Percentiles rank a stretch among this genome's conserved stretches.
These are phyloP conservation scores for Adansonia grandidieri DNA, from an alignment of 441 rosid species.

Conservation along the genomic window DNA sequence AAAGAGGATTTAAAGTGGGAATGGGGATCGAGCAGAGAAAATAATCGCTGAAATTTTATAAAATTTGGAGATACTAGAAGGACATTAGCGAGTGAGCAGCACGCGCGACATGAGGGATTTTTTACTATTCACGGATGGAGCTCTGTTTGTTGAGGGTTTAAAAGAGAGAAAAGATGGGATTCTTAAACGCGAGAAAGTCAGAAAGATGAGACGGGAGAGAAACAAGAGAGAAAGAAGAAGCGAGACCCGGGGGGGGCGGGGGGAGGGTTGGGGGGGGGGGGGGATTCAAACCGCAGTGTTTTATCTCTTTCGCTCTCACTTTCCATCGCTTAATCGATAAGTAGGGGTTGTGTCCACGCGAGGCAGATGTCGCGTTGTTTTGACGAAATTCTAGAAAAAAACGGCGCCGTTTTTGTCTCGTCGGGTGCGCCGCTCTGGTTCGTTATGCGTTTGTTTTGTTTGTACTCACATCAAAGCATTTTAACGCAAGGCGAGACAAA, in stretches of 20 bases:
- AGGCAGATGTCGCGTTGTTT: background rate
- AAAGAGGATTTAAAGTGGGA: constrained; percentile 15
- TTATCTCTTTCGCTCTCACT: constrained; percentile 33
- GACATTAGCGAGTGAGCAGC: constrained; percentile 14
- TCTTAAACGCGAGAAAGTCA: background rate
- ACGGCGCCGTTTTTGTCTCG: too few relatives aligned
- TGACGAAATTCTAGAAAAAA: too few relatives aligned
- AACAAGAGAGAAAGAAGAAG: background rate
- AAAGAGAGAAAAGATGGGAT: background rate
- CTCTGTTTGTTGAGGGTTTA: constrained; percentile 21
- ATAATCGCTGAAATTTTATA: background rate
- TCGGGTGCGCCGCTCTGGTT: too few relatives aligned
- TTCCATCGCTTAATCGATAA: background rate
- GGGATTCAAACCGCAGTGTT: constrained; percentile 41
- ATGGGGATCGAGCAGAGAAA: constrained; percentile 24
- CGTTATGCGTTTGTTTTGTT: too few relatives aligned
- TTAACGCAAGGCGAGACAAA: too few relatives aligned
- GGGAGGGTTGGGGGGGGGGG: too few relatives aligned
- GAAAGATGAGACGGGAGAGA: background rate
- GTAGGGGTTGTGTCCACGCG: background rate
- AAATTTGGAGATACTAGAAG: background rate
- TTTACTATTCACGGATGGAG: constrained; percentile 32
- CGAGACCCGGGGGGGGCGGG: background rate
- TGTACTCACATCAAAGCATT: too few relatives aligned
- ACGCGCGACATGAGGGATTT: constrained; percentile 31